phyloP scores from a whole-genome alignment of 352 stramenopile species.

The Phytophthora quininea region DNA sequence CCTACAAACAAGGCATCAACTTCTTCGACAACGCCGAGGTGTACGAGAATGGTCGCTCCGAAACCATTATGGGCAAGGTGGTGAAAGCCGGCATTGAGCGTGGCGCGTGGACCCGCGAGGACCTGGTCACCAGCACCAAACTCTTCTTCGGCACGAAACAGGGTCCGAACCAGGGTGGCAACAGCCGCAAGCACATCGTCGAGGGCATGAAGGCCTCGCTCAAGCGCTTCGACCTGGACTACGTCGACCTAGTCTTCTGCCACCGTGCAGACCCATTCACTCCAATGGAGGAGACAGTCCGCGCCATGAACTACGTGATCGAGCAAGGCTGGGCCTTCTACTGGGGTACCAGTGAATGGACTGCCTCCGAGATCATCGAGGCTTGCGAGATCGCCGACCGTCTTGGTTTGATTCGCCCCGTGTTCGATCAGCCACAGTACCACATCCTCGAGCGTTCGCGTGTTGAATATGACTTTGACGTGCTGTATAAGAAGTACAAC shows the following conservation, averaged over 20 bases:
- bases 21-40: conserved; percentile 74
- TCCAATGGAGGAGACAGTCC: conserved; percentile 73
- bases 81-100: conserved; percentile 59
- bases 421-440: conserved; percentile 77
- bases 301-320: conserved; percentile 69
- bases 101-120: conserved; percentile 49
- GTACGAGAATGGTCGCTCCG: conserved; percentile 52
- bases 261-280: conserved; percentile 65
- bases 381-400: conserved; percentile 55
- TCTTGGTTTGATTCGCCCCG: conserved; percentile 41
- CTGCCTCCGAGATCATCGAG: conserved; percentile 69
- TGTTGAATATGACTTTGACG: conserved; percentile 74
- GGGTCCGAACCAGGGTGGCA: conserved; percentile 43
- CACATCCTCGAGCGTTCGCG: conserved; percentile 74
- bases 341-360: conserved; percentile 85
- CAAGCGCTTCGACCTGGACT: conserved; percentile 58
- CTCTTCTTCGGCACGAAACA: conserved; percentile 58
- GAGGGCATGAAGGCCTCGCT: conserved; percentile 66
- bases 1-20: conserved; percentile 70
- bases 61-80: conserved; percentile 63
- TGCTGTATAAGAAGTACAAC: conserved; percentile 78
- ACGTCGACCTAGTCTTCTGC: conserved; percentile 75
- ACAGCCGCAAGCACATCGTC: conserved; percentile 67
- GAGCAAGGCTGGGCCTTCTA: conserved; percentile 47
- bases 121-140: conserved; percentile 75